Percentiles rank a stretch among this genome's conserved stretches.
Evolutionary conservation across 106 monocot species (phyloP).

Genomic region (Iris macrosiphon): DNA sequence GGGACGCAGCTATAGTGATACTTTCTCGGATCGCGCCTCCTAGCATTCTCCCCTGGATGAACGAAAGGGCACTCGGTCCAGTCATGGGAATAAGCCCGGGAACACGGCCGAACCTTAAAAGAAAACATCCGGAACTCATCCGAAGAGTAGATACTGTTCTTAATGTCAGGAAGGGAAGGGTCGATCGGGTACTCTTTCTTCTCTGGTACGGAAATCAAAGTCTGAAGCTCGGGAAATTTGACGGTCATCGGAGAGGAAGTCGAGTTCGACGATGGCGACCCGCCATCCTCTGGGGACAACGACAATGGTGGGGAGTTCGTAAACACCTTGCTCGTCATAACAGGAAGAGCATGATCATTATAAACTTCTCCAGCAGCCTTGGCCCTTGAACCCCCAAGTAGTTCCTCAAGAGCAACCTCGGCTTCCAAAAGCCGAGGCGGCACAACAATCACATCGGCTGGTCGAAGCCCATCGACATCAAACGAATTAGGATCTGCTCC

Average conservation of each 20-base stretch:
- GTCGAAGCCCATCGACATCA: constrained; percentile 33
- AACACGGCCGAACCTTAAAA: constrained; percentile 65
- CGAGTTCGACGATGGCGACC: constrained; percentile 15
- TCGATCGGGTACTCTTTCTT: constrained; percentile 68
- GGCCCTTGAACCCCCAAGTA: no score
- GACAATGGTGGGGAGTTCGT: constrained; percentile 34
- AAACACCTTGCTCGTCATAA: constrained; percentile 25
- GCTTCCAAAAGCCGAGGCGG: constrained; percentile 22
- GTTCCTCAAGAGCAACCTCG: constrained; percentile 18
- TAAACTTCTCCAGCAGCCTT: not conserved
- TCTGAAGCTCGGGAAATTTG: no score
- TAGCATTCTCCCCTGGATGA: constrained; percentile 59
- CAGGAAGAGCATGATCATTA: not conserved
- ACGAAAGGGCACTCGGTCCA: constrained; percentile 79
- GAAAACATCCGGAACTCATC: constrained; percentile 77
- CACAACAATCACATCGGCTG: constrained; percentile 52
- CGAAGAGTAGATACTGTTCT: constrained; percentile 63
- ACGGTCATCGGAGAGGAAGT: constrained; percentile 14
- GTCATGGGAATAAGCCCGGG: constrained; percentile 58
- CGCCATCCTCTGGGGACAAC: constrained; percentile 34
- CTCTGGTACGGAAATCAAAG: constrained; percentile 19
- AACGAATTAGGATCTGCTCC: constrained; percentile 36
- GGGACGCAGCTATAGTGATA: constrained; percentile 71
- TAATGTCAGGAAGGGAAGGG: constrained; percentile 65
- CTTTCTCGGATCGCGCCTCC: constrained; percentile 61